Evolutionary conservation across 257 asterid genomes (phyloP), one percentile per base, ranked within the genome.

Genomic region (Echites panduratus): DNA sequence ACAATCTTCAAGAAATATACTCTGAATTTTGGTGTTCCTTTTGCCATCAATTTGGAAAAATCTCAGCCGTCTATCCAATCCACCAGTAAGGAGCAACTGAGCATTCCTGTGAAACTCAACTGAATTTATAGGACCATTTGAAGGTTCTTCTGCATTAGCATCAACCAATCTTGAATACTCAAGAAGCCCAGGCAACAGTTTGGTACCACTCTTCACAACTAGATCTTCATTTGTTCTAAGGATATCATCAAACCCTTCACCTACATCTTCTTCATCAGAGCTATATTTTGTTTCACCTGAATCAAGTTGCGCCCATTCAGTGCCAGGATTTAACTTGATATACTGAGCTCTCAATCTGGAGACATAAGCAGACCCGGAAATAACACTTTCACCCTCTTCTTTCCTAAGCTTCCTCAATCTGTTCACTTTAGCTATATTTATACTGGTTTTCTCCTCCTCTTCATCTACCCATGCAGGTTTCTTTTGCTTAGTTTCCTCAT

Each of bases 41-140:
- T 89, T 95, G 10, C 99, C 99, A 20, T 95, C 99, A 56, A 92
- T 79, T 77, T 95, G 99, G 63, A 90, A 95, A 85, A 92, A 95
- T 73, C 84, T 85, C 43, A 95, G 77, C 47, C 80, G 88, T 66
- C 79, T 87, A 76, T 95, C 98, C 73, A 92, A 74, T 17, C 97
- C 98, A 75, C 96, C 99, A 78, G 86, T 86, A 44, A 95, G 98
- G 19, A 95, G 95, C 84, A 95, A 81, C 82, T 95, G 97, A 0
- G 87, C 84, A 62, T 95, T 92, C 76, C 85, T 88, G 76, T 95
- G 99, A 82, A 95, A 95, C 83, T 95, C 86, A 24, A 92, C 99
- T 12, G 98, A 88, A 73, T 89, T 90, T 58, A 95, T 66, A 0
- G 89, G 87, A 72, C 85, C 90, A 7, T 78, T 84, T 0, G 92